A percentile compares a stretch with the other conserved stretches of the same genome.
Conservation (phyloP, 1,139 yeast species). For the Blastobotrys serpentis region DNA sequence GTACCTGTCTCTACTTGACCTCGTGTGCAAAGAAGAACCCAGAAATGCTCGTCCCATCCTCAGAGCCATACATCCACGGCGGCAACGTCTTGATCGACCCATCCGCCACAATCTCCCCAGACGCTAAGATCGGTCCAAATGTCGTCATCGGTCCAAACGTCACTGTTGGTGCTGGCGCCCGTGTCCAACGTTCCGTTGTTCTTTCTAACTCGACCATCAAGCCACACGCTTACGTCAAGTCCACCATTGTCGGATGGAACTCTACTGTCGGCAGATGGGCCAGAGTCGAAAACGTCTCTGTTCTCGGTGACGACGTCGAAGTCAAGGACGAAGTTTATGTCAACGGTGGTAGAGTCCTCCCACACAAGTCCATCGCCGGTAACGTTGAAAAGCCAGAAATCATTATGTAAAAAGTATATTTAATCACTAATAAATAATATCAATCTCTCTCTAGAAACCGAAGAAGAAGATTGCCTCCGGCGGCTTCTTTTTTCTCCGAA, state of each 20-base stretch:
- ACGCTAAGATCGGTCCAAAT: slow-evolving; percentile 97
- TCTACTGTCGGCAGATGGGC: slow-evolving; percentile 99
- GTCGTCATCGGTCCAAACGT: slow-evolving; percentile 98
- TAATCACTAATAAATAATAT: slow-evolving; percentile 7
- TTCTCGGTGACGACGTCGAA: slow-evolving; percentile 98
- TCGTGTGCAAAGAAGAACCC: slow-evolving; percentile 82
- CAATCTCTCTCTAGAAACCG: background rate
- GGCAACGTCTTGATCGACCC: slow-evolving; percentile 97
- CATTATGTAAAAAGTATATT: slow-evolving; percentile 65
- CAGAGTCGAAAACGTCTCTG: slow-evolving; percentile 96
- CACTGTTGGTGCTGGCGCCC: slow-evolving; percentile 96
- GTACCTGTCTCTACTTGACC: slow-evolving; percentile 89
- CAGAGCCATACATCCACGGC: slow-evolving; percentile 71
- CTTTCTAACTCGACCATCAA: slow-evolving; percentile 87
- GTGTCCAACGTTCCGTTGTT: slow-evolving; percentile 93
- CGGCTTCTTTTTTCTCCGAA: background rate
- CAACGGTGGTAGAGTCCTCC: slow-evolving; percentile 98
- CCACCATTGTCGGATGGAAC: slow-evolving; percentile 99
- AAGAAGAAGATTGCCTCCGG: background rate
- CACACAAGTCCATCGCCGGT: slow-evolving; percentile 94
- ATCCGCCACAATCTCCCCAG: slow-evolving; percentile 86
- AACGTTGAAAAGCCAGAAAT: slow-evolving; percentile 97
- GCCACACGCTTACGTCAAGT: slow-evolving; percentile 97
- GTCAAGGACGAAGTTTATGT: slow-evolving; percentile 98
- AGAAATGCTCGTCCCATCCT: slow-evolving; percentile 58